Conservation (phyloP, 2,329 filamentous ascomycete genomes). For the Aspergillus brasiliensis region DNA sequence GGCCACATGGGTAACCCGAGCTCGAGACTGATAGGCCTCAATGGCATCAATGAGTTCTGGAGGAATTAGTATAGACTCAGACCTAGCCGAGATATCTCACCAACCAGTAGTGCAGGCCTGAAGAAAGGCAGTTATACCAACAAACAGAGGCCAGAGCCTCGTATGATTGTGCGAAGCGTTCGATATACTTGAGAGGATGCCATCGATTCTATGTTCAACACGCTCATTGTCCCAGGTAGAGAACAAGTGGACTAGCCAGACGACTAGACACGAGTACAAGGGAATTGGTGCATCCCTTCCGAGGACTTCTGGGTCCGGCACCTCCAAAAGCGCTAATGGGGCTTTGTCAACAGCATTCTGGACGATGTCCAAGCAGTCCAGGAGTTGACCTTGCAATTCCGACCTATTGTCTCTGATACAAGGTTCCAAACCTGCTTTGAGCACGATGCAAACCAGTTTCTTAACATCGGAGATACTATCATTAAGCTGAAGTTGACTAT, state of each 20-base stretch:
- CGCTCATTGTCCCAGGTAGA: slow-evolving; percentile 43
- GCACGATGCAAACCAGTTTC: slow-evolving; percentile 81
- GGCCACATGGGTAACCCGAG: slow-evolving; percentile 6
- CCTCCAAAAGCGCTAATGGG: slow-evolving; percentile 66
- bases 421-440: slow-evolving; percentile 72
- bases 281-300: slow-evolving; percentile 49
- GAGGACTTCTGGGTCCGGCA: slow-evolving; percentile 63
- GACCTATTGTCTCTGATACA: slow-evolving; percentile 62
- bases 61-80: slow-evolving; percentile 18
- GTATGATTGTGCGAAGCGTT: slow-evolving; percentile 36
- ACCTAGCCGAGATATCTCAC: slow-evolving; percentile 20
- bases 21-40: slow-evolving; percentile 32
- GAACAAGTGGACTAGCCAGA: slow-evolving; percentile 54
- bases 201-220: slow-evolving; percentile 44
- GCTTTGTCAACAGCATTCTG: slow-evolving; percentile 73
- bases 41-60: slow-evolving; percentile 51
- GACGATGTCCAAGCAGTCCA: slow-evolving; percentile 77
- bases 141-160: slow-evolving; percentile 31
- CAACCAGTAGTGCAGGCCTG: slow-evolving; percentile 41
- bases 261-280: slow-evolving; percentile 57
- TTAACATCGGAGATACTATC: slow-evolving; percentile 77
- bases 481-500: slow-evolving; percentile 53
- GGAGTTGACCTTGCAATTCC: slow-evolving; percentile 47
- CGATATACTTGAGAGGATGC: slow-evolving; percentile 37
- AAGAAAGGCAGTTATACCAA: slow-evolving; percentile 36